Conservation (phyloP, 108 stramenopile genomes). For the Nitzschia putrida region DNA sequence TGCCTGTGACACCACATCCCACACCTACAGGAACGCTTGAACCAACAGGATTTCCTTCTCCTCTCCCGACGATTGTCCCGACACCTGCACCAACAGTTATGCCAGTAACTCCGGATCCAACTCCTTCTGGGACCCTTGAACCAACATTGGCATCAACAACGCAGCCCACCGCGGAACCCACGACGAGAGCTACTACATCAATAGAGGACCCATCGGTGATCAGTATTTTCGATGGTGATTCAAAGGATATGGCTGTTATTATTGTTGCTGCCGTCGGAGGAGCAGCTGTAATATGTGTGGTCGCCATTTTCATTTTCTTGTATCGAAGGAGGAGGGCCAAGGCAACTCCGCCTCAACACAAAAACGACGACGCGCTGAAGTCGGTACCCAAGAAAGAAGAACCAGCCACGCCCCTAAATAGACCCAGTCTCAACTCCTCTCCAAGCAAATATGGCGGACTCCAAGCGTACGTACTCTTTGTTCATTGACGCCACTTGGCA, state of each 20-base stretch:
- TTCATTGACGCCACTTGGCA: too few relatives aligned
- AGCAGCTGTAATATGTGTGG: slow-evolving; percentile 21
- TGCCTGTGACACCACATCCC: background rate
- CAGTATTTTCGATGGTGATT: background rate
- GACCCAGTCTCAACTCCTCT: background rate
- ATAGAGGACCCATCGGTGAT: background rate
- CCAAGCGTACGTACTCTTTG: too few relatives aligned
- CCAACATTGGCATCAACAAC: slow-evolving; percentile 5
- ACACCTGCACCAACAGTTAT: slow-evolving; percentile 10
- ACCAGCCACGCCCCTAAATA: background rate
- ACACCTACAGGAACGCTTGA: background rate
- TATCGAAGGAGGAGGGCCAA: background rate
- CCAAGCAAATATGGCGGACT: background rate
- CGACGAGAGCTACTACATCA: slow-evolving; percentile 3
- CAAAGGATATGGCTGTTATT: slow-evolving; percentile 34
- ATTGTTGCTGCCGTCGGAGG: slow-evolving; percentile 44
- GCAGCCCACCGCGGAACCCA: slow-evolving; percentile 4
- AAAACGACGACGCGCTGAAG: background rate
- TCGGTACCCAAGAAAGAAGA: background rate
- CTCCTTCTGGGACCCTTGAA: slow-evolving; percentile 26
- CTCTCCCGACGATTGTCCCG: background rate
- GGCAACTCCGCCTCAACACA: background rate
- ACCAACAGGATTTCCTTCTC: slow-evolving; percentile 1
- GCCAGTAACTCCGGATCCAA: slow-evolving; percentile 14
- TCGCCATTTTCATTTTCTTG: slow-evolving; percentile 16